These are phyloP conservation scores for Kalmusia sp. DNA, from an alignment of 2,329 filamentous ascomycete species.

Conservation along the genomic window DNA sequence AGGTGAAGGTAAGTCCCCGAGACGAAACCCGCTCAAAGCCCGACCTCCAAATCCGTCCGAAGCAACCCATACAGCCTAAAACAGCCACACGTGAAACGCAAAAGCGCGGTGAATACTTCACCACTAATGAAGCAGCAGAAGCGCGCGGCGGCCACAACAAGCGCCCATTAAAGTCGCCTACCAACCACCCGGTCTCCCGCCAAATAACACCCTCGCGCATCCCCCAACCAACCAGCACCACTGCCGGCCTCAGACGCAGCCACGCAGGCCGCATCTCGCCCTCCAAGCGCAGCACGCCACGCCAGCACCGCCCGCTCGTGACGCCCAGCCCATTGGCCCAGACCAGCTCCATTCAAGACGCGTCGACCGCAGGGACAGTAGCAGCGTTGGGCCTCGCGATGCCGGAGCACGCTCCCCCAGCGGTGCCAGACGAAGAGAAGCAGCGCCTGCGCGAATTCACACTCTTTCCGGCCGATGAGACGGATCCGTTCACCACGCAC, in stretches of 20 bases:
- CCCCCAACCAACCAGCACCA: neutral
- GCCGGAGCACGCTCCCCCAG: neutral
- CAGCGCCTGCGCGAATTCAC: neutral
- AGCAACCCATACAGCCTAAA: neutral
- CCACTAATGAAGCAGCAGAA: neutral
- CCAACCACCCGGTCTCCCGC: neutral
- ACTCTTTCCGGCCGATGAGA: slow-evolving; percentile 1
- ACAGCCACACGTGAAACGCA: neutral
- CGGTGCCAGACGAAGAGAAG: neutral
- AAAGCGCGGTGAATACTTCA: neutral
- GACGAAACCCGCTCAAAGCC: neutral
- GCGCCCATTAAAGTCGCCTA: neutral
- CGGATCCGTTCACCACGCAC: neutral
- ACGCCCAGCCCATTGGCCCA: neutral
- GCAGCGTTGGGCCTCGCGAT: neutral
- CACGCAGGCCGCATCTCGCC: slow-evolving; percentile 5
- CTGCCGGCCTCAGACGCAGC: neutral
- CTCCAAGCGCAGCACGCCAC: neutral
- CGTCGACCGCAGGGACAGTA: neutral
- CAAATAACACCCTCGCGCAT: slow-evolving; percentile 9
- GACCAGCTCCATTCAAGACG: neutral
- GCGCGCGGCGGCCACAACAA: neutral
- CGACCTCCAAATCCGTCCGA: neutral
- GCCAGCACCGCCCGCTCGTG: neutral
- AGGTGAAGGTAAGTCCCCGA: slow-evolving; percentile 4